Percentiles rank a stretch among this genome's conserved stretches.
Evolutionary conservation across 257 asterid genomes (phyloP).

Genomic region (Nicotiana otophora): DNA sequence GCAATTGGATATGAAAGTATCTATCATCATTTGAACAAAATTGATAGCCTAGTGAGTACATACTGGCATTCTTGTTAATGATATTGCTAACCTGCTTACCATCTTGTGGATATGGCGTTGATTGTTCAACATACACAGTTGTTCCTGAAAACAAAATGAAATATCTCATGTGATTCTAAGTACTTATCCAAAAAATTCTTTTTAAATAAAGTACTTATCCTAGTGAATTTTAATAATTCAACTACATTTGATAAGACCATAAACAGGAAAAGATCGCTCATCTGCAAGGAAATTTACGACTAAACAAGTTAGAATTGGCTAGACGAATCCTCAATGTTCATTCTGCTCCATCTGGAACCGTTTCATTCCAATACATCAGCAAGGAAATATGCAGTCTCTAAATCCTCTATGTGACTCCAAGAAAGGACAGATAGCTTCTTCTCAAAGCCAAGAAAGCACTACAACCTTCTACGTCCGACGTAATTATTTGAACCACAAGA

Average conservation of each 20-base stretch:
- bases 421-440: neutral
- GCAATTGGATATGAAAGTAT: neutral
- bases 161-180: neutral
- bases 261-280: neutral
- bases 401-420: neutral
- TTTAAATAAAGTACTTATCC: no score
- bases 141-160: conserved; percentile 58
- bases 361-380: neutral
- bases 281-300: neutral
- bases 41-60: neutral
- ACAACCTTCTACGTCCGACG: neutral
- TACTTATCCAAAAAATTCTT: neutral
- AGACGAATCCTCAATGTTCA: neutral
- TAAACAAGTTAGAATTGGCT: neutral
- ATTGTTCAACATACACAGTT: conserved; percentile 75
- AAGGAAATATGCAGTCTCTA: neutral
- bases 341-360: neutral
- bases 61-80: neutral
- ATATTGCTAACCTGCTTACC: conserved; percentile 79
- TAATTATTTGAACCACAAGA: neutral
- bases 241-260: neutral
- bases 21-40: neutral
- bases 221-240: neutral
- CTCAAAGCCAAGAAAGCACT: neutral
- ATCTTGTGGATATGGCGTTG: conserved; percentile 76